Base-by-base conservation (phyloP, 2,329 filamentous ascomycete genomes). In the Escovopsis weberi region DNA sequence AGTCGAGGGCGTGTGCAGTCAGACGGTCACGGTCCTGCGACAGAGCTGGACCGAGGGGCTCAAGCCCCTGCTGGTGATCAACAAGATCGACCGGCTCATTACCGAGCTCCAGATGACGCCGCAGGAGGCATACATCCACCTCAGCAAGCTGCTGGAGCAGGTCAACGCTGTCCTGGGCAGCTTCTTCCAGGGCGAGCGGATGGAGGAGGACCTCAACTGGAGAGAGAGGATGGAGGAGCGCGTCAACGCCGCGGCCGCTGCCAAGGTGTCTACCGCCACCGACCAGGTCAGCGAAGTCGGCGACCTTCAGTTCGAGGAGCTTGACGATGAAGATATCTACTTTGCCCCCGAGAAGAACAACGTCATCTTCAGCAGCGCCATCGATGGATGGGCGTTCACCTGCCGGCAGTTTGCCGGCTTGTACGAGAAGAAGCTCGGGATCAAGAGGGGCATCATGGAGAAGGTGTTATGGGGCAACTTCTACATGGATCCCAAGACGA, bases 361-460 rank as follows among this genome's bases (percentile, higher is more conserved):
- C 56, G 91, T 98, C 60, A 96, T 98, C 49, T 98, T 98, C 60
- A 87, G 86, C 66, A 96, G 89, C 59, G 91, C 91, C 46, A 82
- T 94, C 44, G 91, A 98, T 57, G 91, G 91, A n/a, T 98, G 91
- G 91, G 91, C 91, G 3, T 98, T 98, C 55, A 98, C 91, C 0
- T 81, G 94, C 40, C 78, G 87, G 40, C 91, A 98, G 55, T 98
- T 98, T 58, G 88, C 91, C 15, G 77, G 77, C 33, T 67, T 96
- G 26, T 98, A 96, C 57, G 89, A 96, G 63, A 94, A 88, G 68
- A 98, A 98, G 61, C 74, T 98, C 6, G 89, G 91, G 12, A 93
- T 96, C 61, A 96, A 94, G 63, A 75, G 88, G 38, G 78, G 78
- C 26, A 65, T 85, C 1, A 74, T 98, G 57, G 88, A 98, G 62